A percentile compares a stretch with the other conserved stretches of the same genome.
Evolutionary conservation across 164 flowering plant species (phyloP).

Genomic region (Protea cynaroides): DNA sequence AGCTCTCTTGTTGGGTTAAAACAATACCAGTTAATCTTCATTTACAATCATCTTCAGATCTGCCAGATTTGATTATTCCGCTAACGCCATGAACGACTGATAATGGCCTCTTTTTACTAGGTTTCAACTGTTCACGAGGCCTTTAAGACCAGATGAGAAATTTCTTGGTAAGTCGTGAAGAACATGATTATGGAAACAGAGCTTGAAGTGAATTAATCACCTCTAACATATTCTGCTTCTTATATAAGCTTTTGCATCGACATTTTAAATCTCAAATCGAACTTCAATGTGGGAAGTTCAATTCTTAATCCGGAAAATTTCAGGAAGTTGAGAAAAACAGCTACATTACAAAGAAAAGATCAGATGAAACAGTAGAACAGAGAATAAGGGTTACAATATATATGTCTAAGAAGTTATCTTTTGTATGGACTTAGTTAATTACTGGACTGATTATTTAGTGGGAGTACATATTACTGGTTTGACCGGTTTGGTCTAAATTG

Average conservation of each 20-base stretch:
- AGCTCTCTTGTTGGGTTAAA: too few relatives aligned
- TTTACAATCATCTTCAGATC: neutral
- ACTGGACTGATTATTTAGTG: too few relatives aligned
- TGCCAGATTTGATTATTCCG: slow-evolving; percentile 9
- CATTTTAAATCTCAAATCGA: slow-evolving; percentile 18
- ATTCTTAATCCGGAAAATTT: slow-evolving; percentile 21
- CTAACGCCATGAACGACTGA: neutral
- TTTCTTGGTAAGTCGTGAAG: neutral
- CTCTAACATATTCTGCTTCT: slow-evolving; percentile 20
- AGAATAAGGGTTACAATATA: too few relatives aligned
- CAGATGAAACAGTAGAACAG: too few relatives aligned
- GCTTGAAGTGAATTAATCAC: neutral
- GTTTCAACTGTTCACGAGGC: neutral
- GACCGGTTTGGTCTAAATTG: too few relatives aligned
- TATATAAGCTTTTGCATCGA: slow-evolving; percentile 24
- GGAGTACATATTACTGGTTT: too few relatives aligned
- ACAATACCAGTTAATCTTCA: too few relatives aligned
- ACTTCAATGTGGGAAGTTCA: slow-evolving; percentile 14
- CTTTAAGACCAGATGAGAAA: neutral
- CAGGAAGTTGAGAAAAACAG: neutral
- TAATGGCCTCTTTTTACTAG: neutral
- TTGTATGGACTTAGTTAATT: too few relatives aligned
- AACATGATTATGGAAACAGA: too few relatives aligned
- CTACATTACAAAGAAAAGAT: too few relatives aligned
- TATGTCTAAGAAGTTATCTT: too few relatives aligned